Percentiles rank a stretch among this genome's conserved stretches.
Evolutionary conservation across 306 rosid genomes (phyloP).

Genomic region (Corylus americana): DNA sequence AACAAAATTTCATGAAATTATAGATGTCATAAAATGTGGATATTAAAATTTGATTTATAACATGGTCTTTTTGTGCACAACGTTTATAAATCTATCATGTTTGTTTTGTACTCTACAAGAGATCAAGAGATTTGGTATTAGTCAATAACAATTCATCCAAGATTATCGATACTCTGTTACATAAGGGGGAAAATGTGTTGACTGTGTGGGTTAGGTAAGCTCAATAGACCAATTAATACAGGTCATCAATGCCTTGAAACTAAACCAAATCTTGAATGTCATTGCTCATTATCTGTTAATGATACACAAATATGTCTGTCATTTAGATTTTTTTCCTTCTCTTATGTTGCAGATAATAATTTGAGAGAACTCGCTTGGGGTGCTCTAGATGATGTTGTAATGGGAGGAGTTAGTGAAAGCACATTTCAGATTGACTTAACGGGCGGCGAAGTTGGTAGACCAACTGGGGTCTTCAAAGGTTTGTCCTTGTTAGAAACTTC

Average conservation of each 20-base stretch:
- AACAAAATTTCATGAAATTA: neutral
- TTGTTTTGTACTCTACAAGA: neutral
- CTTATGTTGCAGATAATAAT: conserved; percentile 45
- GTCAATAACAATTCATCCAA: neutral
- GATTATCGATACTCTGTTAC: conserved; percentile 11
- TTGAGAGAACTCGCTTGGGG: conserved; percentile 79
- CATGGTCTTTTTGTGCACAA: neutral
- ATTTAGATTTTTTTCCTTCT: conserved; percentile 1
- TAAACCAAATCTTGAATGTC: conserved; percentile 7
- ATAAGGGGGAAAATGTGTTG: neutral
- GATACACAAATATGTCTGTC: conserved; percentile 3
- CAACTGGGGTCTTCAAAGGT: conserved; percentile 89
- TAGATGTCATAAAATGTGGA: neutral
- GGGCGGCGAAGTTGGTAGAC: conserved; percentile 76
- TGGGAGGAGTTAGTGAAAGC: conserved; percentile 99
- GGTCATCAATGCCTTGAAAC: neutral
- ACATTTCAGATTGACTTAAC: conserved; percentile 68
- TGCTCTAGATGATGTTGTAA: conserved; percentile 94
- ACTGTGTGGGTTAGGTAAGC: conserved; percentile 10
- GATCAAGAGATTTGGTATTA: conserved; percentile 1
- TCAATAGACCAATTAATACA: neutral
- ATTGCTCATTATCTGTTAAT: conserved; percentile 6
- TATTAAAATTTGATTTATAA: neutral
- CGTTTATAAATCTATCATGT: neutral
- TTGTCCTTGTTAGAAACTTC: conserved; percentile 31